phyloP scores from a whole-genome alignment of 805 yeast species.

The Starmera caribaea region DNA sequence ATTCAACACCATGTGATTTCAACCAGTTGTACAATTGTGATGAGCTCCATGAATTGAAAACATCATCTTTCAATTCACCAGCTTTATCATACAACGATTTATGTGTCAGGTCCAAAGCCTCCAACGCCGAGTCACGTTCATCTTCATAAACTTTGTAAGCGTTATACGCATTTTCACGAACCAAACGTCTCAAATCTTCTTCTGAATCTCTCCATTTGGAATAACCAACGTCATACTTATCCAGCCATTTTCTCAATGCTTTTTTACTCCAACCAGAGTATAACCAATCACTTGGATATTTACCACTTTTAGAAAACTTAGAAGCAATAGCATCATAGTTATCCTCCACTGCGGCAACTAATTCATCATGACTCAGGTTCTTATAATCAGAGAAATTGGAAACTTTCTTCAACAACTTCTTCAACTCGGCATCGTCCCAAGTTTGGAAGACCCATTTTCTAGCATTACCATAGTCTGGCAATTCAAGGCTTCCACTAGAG shows the following conservation, averaged over 20 bases:
- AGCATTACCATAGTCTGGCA: slow-evolving; percentile 9
- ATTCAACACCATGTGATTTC: slow-evolving; percentile 30
- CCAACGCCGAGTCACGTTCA: slow-evolving; percentile 28
- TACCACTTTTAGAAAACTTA: slow-evolving; percentile 28
- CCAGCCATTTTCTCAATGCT: slow-evolving; percentile 40
- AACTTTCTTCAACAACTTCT: slow-evolving; percentile 23
- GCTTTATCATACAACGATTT: slow-evolving; percentile 27
- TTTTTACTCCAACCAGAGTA: slow-evolving; percentile 44
- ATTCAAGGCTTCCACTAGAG: background rate
- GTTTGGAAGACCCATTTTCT: slow-evolving; percentile 37
- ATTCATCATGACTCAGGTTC: slow-evolving; percentile 21
- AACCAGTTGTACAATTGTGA: slow-evolving; percentile 49
- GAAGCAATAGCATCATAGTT: slow-evolving; percentile 31
- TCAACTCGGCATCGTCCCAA: slow-evolving; percentile 29
- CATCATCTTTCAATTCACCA: slow-evolving; percentile 30
- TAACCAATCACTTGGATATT: slow-evolving; percentile 41
- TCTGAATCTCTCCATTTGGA: slow-evolving; percentile 29
- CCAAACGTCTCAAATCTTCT: slow-evolving; percentile 35
- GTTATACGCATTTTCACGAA: slow-evolving; percentile 34
- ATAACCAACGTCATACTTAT: slow-evolving; percentile 30
- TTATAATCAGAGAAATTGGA: slow-evolving; percentile 18
- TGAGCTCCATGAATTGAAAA: slow-evolving; percentile 43
- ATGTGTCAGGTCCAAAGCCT: slow-evolving; percentile 28
- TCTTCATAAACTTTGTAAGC: slow-evolving; percentile 30
- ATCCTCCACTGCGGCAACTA: slow-evolving; percentile 31